Conservation (phyloP, 2,329 filamentous ascomycete genomes). For the Fusarium camptoceras region DNA sequence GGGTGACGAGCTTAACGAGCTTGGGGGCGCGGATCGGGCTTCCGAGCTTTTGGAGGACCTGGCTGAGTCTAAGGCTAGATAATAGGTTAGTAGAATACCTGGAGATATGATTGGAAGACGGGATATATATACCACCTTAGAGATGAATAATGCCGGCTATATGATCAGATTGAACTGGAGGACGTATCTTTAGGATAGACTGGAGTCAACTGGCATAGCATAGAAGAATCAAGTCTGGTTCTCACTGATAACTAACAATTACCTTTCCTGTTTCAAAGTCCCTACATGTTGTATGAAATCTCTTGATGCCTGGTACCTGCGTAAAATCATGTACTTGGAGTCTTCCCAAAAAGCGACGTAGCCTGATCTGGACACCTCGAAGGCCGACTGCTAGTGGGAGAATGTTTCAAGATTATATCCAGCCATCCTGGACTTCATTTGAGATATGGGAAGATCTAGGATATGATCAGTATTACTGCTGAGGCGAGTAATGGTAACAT, state of each 20-base stretch:
- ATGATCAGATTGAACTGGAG: background rate
- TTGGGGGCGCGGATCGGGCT: slow-evolving; percentile 45
- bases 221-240: background rate
- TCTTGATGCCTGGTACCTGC: background rate
- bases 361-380: background rate
- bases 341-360: background rate
- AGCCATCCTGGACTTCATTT: background rate
- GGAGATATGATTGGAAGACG: background rate
- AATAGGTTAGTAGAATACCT: background rate
- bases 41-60: slow-evolving; percentile 49
- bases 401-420: background rate
- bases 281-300: background rate
- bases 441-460: background rate
- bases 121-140: background rate
- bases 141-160: background rate
- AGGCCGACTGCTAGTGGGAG: background rate
- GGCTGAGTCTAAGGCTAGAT: background rate
- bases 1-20: slow-evolving; percentile 45
- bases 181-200: background rate
- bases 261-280: background rate
- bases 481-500: background rate
- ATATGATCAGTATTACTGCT: background rate
- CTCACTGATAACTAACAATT: background rate
- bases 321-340: background rate
- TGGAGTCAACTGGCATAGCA: background rate